phyloP scores from a whole-genome alignment of 192 early-diverging fungal genomes.

The Thamnidium elegans region DNA sequence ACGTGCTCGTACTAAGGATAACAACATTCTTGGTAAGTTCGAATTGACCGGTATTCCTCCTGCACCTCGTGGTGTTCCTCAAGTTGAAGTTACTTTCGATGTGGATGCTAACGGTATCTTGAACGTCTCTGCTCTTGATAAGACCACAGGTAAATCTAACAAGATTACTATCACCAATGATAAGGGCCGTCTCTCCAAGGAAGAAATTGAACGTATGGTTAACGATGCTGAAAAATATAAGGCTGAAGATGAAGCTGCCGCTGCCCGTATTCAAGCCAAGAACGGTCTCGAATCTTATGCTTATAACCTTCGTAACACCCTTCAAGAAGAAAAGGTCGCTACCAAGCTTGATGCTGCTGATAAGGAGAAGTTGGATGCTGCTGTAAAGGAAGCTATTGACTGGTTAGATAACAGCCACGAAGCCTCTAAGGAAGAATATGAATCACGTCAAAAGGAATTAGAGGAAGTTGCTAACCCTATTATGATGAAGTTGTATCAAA shows the following conservation, averaged over 20 bases:
- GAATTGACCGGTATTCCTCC: constrained; percentile 97
- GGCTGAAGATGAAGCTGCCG: constrained; percentile 86
- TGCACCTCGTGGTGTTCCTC: constrained; percentile 95
- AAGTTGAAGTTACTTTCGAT: constrained; percentile 97
- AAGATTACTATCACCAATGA: constrained; percentile 99
- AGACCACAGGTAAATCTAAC: constrained; percentile 92
- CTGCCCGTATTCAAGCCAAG: constrained; percentile 85
- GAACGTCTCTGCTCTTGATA: constrained; percentile 93
- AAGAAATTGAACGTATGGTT: constrained; percentile 98
- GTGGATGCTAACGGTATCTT: constrained; percentile 98
- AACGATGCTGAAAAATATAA: constrained; percentile 85
- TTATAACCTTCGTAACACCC: constrained; percentile 95
- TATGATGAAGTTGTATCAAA: constrained; percentile 89
- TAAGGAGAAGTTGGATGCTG: constrained; percentile 80
- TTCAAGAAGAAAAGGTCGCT: constrained; percentile 68
- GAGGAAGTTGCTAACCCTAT: constrained; percentile 93
- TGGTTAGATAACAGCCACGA: constrained; percentile 92
- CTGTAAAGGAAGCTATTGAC: constrained; percentile 84
- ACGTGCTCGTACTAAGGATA: constrained; percentile 95
- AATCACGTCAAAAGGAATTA: constrained; percentile 87
- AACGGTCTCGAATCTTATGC: constrained; percentile 97
- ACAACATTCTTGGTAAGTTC: constrained; percentile 98
- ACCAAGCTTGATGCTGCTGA: constrained; percentile 76
- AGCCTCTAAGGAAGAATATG: constrained; percentile 94
- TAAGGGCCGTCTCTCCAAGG: constrained; percentile 97